Evolutionary conservation across 176 grass and related monocot genomes (phyloP).

Genomic region (Musa beccarii): DNA sequence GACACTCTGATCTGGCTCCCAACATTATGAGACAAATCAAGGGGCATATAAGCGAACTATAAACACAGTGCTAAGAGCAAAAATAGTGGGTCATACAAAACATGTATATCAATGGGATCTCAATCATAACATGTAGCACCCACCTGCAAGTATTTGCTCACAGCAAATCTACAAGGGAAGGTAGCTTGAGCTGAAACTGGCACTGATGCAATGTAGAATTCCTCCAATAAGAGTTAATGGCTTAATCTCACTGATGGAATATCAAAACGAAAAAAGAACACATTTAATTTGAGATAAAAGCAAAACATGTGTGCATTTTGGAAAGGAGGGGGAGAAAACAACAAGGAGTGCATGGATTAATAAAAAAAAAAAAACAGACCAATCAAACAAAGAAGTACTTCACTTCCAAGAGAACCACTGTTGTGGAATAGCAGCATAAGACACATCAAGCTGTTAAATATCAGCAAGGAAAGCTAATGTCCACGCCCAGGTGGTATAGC

Average conservation of each 20-base stretch:
- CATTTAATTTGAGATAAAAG: not conserved
- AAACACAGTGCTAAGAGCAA: not conserved
- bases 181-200: constrained; percentile 79
- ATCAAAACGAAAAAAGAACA: constrained; percentile 2
- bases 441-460: not conserved
- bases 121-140: not conserved
- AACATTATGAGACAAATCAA: not conserved
- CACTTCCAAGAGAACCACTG: no score
- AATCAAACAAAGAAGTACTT: no score
- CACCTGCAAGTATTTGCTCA: constrained; percentile 98
- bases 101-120: not conserved
- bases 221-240: constrained; percentile 20
- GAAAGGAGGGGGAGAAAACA: not conserved
- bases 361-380: no score
- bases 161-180: constrained; percentile 77
- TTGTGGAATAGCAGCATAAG: not conserved
- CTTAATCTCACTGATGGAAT: not conserved
- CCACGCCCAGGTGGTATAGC: not conserved
- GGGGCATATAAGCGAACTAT: not conserved
- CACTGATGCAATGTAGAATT: constrained; percentile 78
- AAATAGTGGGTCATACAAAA: not conserved
- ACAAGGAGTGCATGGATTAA: no score
- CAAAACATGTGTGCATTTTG: not conserved
- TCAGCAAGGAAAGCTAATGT: not conserved
- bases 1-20: constrained; percentile 29